Base-by-base conservation (phyloP, 192 early-diverging fungal species). In the Podila minutissima region DNA sequence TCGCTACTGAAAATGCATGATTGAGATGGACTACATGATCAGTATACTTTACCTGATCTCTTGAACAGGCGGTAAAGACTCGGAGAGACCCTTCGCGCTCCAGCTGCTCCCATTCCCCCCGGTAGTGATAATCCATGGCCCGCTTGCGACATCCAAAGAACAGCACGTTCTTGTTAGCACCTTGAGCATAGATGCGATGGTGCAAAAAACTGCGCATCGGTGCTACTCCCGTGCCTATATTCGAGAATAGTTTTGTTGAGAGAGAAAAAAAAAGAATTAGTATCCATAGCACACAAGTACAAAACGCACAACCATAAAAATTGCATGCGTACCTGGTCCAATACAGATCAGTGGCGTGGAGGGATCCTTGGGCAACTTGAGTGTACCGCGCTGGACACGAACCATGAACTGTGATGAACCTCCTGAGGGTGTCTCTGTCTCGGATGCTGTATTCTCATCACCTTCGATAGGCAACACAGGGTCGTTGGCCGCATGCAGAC, bases 201-300 rank as follows among this genome's bases (percentile, higher is more conserved):
- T 82, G 62, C 74, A 83, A 65, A 41, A 77, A 77, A 46, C 68
- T 72, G 32, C 96, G 88, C 89, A 99, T 96, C 0, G 97, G 94
- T 11, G 98, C 97, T 26, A 99, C 87, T 22, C 97, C 97, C 0
- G 97, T 98, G 8, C 94, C 91, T 87, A 48, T 9, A 62, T n/a
- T 24, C 4, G 32, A 29, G 5, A 1, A 19, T 13, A 13, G 26
- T 37, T 37, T 10, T 5, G 50, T 4, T 11, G 8, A 2, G 10
- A 17, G 31, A 29, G 3, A 29, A 29, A 29, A 29, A 49, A 63
- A 57, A 20, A 26, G 68, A 53, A 46, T 15, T 22, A 62, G 38
- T 55, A 32, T 33, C 12, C 59, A 35, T n/a, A 72, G 46, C 5
- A 31, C 6, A 55, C 11, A 59, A 51, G 33, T 55, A 50, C 31